phyloP scores from a whole-genome alignment of 805 yeast species.

The Starmerella asiatica region DNA sequence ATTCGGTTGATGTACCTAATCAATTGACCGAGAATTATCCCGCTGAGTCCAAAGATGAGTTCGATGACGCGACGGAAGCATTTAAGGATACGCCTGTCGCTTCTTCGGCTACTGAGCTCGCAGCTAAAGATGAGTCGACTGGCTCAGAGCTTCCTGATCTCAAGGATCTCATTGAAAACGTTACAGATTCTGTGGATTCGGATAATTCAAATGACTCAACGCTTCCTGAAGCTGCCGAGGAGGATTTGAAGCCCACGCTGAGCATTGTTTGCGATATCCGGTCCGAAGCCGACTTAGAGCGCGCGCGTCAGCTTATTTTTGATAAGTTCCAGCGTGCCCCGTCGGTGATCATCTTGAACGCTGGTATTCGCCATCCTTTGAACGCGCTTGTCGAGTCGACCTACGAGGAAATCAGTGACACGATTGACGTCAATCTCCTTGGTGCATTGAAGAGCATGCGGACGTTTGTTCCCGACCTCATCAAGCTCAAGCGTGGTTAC shows the following conservation, averaged over 20 bases:
- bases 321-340: slow-evolving; percentile 41
- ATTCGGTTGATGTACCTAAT: neutral
- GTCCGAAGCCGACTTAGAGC: slow-evolving; percentile 33
- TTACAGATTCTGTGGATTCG: neutral
- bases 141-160: neutral
- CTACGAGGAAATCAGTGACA: slow-evolving; percentile 45
- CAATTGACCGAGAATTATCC: neutral
- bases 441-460: slow-evolving; percentile 60
- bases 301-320: slow-evolving; percentile 31
- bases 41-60: neutral
- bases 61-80: no score
- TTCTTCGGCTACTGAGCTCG: neutral
- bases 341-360: slow-evolving; percentile 68
- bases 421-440: slow-evolving; percentile 53
- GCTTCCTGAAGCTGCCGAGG: slow-evolving; percentile 1
- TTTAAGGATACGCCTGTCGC: no score
- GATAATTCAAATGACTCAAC: neutral
- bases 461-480: slow-evolving; percentile 61
- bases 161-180: neutral
- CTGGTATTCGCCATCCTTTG: slow-evolving; percentile 40
- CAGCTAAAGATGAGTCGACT: neutral
- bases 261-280: slow-evolving; percentile 54
- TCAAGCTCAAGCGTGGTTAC: slow-evolving; percentile 48
- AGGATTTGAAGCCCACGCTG: slow-evolving; percentile 5
- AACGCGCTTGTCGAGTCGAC: slow-evolving; percentile 32